Conservation (phyloP, 177 flowering plant genomes). For the Telopea speciosissima region DNA sequence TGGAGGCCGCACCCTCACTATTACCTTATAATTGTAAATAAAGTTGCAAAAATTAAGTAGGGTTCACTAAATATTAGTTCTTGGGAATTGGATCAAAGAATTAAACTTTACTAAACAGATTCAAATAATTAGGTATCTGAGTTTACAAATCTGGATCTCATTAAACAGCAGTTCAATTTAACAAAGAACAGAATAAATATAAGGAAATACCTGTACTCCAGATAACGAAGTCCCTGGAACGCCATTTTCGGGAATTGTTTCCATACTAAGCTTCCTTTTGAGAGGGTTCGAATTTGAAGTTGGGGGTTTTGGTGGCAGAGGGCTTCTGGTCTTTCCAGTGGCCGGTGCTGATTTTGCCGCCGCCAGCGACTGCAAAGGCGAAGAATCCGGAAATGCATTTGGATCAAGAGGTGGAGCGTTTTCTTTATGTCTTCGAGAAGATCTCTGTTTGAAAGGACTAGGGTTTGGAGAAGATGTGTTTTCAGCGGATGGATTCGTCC, state of each 20-base stretch:
- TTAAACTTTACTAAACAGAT: too few species aligned
- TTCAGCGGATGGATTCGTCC: slow-evolving; percentile 31
- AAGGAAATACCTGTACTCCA: slow-evolving; percentile 54
- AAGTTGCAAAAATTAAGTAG: background rate
- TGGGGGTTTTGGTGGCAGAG: slow-evolving; percentile 79
- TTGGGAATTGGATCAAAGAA: too few species aligned
- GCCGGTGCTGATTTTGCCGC: slow-evolving; percentile 24
- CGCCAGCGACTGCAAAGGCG: slow-evolving; percentile 16
- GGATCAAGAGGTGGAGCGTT: slow-evolving; percentile 53
- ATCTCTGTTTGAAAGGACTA: slow-evolving; percentile 25
- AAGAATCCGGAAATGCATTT: slow-evolving; percentile 21
- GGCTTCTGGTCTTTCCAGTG: slow-evolving; percentile 45
- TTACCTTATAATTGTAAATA: slow-evolving; percentile 37
- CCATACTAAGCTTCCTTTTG: slow-evolving; percentile 62
- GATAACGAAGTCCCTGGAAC: slow-evolving; percentile 39
- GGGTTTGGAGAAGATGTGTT: slow-evolving; percentile 32
- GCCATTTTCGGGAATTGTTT: slow-evolving; percentile 39
- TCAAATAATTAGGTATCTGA: background rate
- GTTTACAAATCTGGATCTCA: background rate
- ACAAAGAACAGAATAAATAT: background rate
- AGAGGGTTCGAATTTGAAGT: slow-evolving; percentile 41
- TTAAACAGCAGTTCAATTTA: background rate
- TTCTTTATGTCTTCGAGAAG: slow-evolving; percentile 40
- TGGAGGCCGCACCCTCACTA: slow-evolving; percentile 80
- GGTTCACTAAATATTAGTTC: background rate